phyloP scores from a whole-genome alignment of 805 yeast genomes.

The Cephaloascus albidus region DNA sequence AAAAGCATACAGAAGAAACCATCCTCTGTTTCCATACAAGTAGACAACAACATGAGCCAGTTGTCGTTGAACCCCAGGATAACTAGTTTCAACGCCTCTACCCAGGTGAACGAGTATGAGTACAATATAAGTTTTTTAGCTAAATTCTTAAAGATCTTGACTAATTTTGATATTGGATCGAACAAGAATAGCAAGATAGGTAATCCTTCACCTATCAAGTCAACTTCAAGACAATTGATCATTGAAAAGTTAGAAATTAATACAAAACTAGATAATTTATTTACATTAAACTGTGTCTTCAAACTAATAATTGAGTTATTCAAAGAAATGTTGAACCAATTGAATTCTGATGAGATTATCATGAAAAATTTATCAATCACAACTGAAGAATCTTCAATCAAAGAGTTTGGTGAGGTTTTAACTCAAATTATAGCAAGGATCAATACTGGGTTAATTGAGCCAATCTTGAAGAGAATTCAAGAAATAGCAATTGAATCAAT shows the following conservation, averaged over 20 bases:
- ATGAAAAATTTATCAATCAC: not conserved
- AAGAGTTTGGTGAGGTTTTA: not conserved
- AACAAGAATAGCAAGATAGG: conserved; percentile 6
- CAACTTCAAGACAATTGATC: conserved; percentile 27
- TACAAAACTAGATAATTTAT: conserved; percentile 26
- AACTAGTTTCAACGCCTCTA: not conserved
- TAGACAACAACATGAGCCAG: not conserved
- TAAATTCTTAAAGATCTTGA: not conserved
- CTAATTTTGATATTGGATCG: conserved; percentile 1
- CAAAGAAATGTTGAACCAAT: not conserved
- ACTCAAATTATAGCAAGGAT: not conserved
- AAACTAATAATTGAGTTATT: conserved; percentile 11
- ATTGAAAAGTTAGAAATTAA: conserved; percentile 35
- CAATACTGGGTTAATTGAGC: not conserved
- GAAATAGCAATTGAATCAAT: not conserved
- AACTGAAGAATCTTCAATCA: not conserved
- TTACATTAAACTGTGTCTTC: conserved; percentile 24
- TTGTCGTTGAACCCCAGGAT: not conserved
- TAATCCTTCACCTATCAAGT: conserved; percentile 22
- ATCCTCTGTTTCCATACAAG: not conserved
- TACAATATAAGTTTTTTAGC: not conserved
- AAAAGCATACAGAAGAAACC: not conserved
- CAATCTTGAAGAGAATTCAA: not conserved
- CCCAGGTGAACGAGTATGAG: not conserved
- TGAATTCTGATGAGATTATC: not conserved